Evolutionary conservation across 73 alveolate species (phyloP).

Genomic region (Paramecium tetraurelia): DNA sequence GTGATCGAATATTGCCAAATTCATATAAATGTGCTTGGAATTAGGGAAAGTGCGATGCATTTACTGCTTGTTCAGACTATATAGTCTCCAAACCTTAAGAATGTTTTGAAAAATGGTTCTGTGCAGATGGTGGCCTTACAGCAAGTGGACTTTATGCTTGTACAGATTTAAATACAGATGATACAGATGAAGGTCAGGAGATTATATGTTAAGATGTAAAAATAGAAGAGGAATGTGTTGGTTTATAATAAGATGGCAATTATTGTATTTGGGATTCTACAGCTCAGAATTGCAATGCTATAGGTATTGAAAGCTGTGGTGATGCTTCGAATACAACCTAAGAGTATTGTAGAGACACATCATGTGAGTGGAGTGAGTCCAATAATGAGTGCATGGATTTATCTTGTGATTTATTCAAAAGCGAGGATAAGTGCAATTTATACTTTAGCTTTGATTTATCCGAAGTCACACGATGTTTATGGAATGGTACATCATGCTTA

Average conservation of each 20-base stretch:
- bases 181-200: neutral
- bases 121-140: neutral
- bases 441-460: neutral
- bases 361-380: neutral
- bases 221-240: neutral
- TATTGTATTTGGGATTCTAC: neutral
- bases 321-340: neutral
- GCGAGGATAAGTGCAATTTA: neutral
- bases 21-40: conserved; percentile 16
- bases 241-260: neutral
- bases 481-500: neutral
- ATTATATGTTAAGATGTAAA: neutral
- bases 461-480: neutral
- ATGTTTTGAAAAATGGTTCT: neutral
- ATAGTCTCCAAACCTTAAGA: neutral
- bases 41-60: neutral
- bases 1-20: neutral
- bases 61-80: neutral
- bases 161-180: neutral
- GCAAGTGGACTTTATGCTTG: neutral
- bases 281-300: neutral
- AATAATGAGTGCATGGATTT: neutral
- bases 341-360: neutral
- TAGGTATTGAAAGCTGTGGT: neutral
- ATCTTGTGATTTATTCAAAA: neutral